phyloP scores from a whole-genome alignment of 1,284 basidiomycete species.

The Apiotrichum montevideense region DNA sequence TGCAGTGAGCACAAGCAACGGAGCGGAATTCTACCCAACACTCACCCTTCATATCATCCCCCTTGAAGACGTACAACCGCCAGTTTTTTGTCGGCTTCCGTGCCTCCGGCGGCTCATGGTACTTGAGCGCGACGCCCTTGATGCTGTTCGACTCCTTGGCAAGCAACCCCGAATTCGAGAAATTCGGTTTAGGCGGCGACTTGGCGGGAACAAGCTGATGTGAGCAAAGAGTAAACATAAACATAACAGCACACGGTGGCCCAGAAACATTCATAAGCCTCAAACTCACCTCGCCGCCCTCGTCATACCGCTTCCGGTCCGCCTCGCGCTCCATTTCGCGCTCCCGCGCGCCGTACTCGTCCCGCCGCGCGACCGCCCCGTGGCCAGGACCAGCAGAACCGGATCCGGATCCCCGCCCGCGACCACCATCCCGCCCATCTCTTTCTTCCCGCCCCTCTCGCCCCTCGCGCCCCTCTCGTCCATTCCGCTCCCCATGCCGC shows the following conservation, averaged over 20 bases:
- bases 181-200: constrained; percentile 62
- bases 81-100: constrained; percentile 82
- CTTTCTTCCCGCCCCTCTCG: not conserved
- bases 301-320: constrained; percentile 39
- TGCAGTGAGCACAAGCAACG: constrained; percentile 36
- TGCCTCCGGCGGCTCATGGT: constrained; percentile 98
- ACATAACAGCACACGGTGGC: not conserved
- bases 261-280: not conserved
- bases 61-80: constrained; percentile 97
- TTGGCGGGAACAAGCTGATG: constrained; percentile 8
- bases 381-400: not conserved
- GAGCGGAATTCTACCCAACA: constrained; percentile 12
- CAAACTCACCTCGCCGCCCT: constrained; percentile 17
- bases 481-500: not conserved
- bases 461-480: not conserved
- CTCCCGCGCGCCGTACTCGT: constrained; percentile 18
- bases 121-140: constrained; percentile 84
- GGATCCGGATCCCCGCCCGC: too few relatives aligned
- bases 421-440: too few relatives aligned
- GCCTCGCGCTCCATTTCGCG: constrained; percentile 35
- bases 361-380: not conserved
- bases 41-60: constrained; percentile 82
- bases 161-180: constrained; percentile 77
- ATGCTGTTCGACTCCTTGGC: constrained; percentile 92
- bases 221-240: not conserved